Percentiles rank a stretch among this genome's conserved stretches.
These are phyloP conservation scores for Escallonia herrerae DNA, from an alignment of 129 eudicot genomes.

Conservation along the genomic window DNA sequence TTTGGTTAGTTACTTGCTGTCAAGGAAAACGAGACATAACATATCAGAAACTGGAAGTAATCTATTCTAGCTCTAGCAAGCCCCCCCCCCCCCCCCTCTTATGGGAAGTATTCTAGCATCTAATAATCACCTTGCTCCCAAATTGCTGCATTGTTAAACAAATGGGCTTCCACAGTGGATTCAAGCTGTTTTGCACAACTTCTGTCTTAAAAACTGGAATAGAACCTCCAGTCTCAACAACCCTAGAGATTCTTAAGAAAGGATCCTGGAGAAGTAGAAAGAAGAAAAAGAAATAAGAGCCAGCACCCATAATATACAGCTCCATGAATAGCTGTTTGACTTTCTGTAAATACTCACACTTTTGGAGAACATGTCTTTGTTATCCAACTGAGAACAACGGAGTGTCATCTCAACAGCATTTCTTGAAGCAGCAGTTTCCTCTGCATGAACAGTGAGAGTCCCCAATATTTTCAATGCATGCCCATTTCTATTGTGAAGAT, in stretches of 20 bases:
- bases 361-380: slow-evolving; percentile 84
- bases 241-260: slow-evolving; percentile 79
- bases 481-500: slow-evolving; percentile 46
- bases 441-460: slow-evolving; percentile 69
- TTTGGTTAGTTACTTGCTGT: too few species aligned
- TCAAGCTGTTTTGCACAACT: slow-evolving; percentile 76
- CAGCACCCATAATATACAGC: slow-evolving; percentile 3
- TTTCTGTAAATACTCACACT: slow-evolving; percentile 45
- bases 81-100: too few species aligned
- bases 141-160: slow-evolving; percentile 70
- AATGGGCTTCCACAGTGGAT: slow-evolving; percentile 78
- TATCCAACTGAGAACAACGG: slow-evolving; percentile 58
- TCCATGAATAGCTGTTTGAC: neutral
- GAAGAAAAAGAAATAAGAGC: neutral
- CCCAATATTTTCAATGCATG: slow-evolving; percentile 47
- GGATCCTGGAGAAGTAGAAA: slow-evolving; percentile 60
- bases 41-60: neutral
- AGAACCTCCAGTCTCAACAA: slow-evolving; percentile 54
- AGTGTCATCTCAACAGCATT: slow-evolving; percentile 67
- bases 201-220: slow-evolving; percentile 94
- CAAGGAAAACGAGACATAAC: neutral
- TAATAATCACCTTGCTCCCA: slow-evolving; percentile 59
- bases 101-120: too few species aligned
- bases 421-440: slow-evolving; percentile 75
- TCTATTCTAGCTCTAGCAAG: neutral